Conservation (phyloP, 2,329 filamentous ascomycete genomes). For the Colletotrichum navitas region DNA sequence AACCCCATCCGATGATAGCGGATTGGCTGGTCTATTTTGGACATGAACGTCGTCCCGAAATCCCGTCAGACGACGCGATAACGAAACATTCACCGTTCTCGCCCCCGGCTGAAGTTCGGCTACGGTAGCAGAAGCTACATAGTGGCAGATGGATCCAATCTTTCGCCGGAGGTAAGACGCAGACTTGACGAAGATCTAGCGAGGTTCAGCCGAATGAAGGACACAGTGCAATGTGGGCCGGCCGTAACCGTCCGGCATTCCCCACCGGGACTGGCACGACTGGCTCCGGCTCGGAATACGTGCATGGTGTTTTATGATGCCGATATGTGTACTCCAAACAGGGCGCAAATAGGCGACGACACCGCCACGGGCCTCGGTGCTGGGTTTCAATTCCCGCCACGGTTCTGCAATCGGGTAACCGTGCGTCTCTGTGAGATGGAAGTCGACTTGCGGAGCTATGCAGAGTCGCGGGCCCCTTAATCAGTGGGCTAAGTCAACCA, state of each 20-base stretch:
- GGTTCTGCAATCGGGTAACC: background rate
- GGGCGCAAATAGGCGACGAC: background rate
- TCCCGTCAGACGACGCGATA: conserved; percentile 26
- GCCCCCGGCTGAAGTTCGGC: conserved; percentile 27
- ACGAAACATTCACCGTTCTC: background rate
- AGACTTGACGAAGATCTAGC: background rate
- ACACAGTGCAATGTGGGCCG: background rate
- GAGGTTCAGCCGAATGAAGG: conserved; percentile 6
- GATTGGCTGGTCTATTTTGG: conserved; percentile 26
- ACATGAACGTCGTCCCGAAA: conserved; percentile 37
- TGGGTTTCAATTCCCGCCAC: background rate
- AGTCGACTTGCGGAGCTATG: background rate
- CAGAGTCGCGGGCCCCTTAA: background rate
- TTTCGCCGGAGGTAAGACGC: background rate
- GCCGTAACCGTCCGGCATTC: background rate
- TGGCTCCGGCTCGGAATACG: background rate
- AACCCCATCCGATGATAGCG: conserved; percentile 12
- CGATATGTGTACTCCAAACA: conserved; percentile 2
- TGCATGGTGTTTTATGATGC: background rate
- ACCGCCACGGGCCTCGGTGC: background rate
- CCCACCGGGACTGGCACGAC: background rate
- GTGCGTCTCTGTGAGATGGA: background rate
- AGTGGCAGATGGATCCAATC: background rate
- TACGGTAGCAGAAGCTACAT: background rate
- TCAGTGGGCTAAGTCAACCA: conserved; percentile 1